Conservation (phyloP, 768 basidiomycete species). For the Amanita molliuscula region DNA sequence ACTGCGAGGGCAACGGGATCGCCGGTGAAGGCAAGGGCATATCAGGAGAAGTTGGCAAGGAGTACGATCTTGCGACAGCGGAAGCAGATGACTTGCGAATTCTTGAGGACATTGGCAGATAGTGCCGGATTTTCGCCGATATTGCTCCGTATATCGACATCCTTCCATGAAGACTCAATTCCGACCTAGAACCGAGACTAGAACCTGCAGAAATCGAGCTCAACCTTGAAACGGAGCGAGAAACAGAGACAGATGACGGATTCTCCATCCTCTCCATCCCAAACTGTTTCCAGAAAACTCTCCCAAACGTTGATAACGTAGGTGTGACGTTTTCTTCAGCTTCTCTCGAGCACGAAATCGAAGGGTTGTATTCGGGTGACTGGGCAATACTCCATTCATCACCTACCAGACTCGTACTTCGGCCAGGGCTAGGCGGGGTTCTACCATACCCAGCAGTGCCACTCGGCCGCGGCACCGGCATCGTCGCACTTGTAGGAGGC, state of each 20-base stretch:
- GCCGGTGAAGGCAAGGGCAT: not conserved
- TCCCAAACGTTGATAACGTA: constrained; percentile 5
- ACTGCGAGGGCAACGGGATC: not conserved
- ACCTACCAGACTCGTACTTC: constrained; percentile 9
- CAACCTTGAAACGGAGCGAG: not conserved
- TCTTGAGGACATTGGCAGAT: not conserved
- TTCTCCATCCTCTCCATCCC: constrained; percentile 4
- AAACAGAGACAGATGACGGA: not conserved
- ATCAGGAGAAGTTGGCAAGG: not conserved
- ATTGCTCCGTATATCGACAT: not conserved
- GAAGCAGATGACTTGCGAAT: not conserved
- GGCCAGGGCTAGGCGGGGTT: not conserved
- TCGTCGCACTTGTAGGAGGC: not conserved
- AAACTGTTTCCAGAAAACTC: constrained; percentile 1
- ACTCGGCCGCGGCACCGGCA: not conserved
- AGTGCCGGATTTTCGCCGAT: not conserved
- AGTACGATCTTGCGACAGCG: not conserved
- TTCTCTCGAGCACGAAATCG: not conserved
- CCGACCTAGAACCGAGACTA: not conserved
- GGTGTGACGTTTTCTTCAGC: not conserved
- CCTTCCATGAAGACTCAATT: not conserved
- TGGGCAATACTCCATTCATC: constrained; percentile 22
- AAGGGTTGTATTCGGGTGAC: constrained; percentile 21
- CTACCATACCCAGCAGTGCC: not conserved
- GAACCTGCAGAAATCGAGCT: not conserved